phyloP scores from a whole-genome alignment of 2,329 filamentous ascomycete genomes.

The Fusarium sp. region DNA sequence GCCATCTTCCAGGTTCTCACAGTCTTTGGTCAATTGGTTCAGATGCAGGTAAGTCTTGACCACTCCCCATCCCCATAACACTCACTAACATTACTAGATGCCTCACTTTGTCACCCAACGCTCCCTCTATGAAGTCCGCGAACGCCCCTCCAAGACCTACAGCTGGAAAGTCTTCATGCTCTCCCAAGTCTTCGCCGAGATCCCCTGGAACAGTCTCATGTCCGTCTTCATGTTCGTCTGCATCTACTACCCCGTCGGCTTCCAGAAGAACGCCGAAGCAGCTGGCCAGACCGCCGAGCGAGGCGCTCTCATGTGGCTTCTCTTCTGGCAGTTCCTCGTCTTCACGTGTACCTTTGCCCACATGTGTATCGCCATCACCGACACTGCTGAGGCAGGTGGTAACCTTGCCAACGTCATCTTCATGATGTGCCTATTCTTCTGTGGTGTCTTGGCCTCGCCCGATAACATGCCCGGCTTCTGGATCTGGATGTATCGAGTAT shows the following conservation, averaged over 20 bases:
- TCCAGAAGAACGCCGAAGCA: slow-evolving; percentile 71
- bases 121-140: slow-evolving; percentile 84
- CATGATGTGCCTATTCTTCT: slow-evolving; percentile 72
- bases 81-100: slow-evolving; percentile 68
- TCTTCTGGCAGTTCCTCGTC: slow-evolving; percentile 72
- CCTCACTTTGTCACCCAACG: slow-evolving; percentile 86
- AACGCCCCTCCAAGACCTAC: slow-evolving; percentile 85
- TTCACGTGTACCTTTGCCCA: slow-evolving; percentile 75
- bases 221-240: slow-evolving; percentile 78
- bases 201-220: slow-evolving; percentile 85
- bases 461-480: slow-evolving; percentile 72
- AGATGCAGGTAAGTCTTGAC: slow-evolving; percentile 47
- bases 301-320: slow-evolving; percentile 73
- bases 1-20: slow-evolving; percentile 84
- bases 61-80: accelerated
- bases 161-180: slow-evolving; percentile 88
- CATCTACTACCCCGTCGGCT: slow-evolving; percentile 87
- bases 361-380: slow-evolving; percentile 70
- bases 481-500: slow-evolving; percentile 77
- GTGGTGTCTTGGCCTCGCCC: slow-evolving; percentile 69
- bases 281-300: slow-evolving; percentile 55
- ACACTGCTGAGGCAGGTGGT: slow-evolving; percentile 72
- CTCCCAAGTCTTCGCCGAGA: slow-evolving; percentile 82
- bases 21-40: slow-evolving; percentile 81
- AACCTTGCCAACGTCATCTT: slow-evolving; percentile 75